Percentiles rank a stretch among this genome's conserved stretches.
phyloP scores from a whole-genome alignment of 2,329 filamentous ascomycete species.

The Apiospora marii region DNA sequence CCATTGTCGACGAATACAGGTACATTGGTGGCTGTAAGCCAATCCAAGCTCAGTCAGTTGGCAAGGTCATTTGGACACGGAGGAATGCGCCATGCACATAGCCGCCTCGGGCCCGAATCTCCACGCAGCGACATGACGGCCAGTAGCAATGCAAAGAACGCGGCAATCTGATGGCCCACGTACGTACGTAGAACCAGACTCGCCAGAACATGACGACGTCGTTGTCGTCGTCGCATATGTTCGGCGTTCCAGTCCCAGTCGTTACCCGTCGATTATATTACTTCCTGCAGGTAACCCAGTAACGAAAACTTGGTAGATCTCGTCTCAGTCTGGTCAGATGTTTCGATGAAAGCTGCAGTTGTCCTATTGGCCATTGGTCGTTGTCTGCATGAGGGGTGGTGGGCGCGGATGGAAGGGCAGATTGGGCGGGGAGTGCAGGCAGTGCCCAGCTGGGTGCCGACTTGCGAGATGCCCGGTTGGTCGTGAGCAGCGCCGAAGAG shows the following conservation, averaged over 20 bases:
- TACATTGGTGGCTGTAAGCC: too few relatives aligned
- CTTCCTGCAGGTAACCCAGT: neutral
- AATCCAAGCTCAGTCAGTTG: neutral
- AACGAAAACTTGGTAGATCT: neutral
- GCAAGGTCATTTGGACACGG: neutral
- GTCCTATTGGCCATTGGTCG: neutral
- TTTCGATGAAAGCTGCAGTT: neutral
- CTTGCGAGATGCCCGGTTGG: neutral
- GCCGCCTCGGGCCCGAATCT: neutral
- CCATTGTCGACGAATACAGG: too few relatives aligned
- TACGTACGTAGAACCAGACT: neutral
- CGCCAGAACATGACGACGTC: constrained; percentile 8
- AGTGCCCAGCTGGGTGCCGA: neutral
- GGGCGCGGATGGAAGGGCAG: neutral
- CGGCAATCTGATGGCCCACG: neutral
- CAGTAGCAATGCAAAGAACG: neutral
- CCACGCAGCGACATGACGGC: neutral
- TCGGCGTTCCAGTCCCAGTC: neutral
- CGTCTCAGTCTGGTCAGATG: neutral
- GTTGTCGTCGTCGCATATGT: neutral
- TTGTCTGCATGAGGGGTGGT: neutral
- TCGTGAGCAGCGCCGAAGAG: neutral
- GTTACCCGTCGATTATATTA: neutral
- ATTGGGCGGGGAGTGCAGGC: neutral
- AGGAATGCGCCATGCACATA: constrained; percentile 13